Evolutionary conservation across 495 filamentous ascomycete species (phyloP).

Genomic region (Penicillium flavigenum): DNA sequence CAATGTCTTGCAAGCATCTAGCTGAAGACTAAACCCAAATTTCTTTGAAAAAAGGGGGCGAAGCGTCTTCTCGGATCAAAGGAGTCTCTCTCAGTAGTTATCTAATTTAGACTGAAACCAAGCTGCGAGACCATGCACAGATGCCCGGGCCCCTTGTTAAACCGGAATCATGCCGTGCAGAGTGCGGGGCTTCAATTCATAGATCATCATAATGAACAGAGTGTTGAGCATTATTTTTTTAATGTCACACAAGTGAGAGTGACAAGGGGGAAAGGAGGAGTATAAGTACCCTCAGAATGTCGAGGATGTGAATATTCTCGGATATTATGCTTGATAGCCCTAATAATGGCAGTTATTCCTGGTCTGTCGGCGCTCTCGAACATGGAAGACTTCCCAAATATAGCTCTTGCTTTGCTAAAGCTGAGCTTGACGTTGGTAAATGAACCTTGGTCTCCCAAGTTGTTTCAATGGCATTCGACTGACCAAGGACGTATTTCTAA

Average conservation of each 20-base stretch:
- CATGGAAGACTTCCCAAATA: background rate
- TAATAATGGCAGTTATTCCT: slow-evolving; percentile 2
- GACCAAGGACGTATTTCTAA: background rate
- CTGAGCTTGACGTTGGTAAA: slow-evolving; percentile 1
- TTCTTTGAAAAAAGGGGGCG: background rate
- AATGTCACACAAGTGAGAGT: background rate
- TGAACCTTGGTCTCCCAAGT: background rate
- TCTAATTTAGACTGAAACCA: background rate
- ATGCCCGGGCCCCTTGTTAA: background rate
- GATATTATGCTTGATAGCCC: background rate
- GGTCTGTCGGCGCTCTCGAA: background rate
- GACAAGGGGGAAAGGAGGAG: background rate
- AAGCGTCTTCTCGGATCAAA: background rate
- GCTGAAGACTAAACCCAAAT: background rate
- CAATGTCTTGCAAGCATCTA: background rate
- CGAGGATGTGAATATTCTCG: background rate
- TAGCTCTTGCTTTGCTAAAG: background rate
- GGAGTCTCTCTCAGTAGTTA: background rate
- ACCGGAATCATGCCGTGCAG: background rate
- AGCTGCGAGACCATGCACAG: background rate
- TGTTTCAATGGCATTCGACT: background rate
- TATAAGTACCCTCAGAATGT: slow-evolving; percentile 4
- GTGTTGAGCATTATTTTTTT: background rate
- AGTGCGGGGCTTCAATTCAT: background rate
- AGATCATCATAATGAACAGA: slow-evolving; percentile 1